These are phyloP conservation scores for Typha latifolia DNA, from an alignment of 176 grass and related monocot species.

Conservation along the genomic window DNA sequence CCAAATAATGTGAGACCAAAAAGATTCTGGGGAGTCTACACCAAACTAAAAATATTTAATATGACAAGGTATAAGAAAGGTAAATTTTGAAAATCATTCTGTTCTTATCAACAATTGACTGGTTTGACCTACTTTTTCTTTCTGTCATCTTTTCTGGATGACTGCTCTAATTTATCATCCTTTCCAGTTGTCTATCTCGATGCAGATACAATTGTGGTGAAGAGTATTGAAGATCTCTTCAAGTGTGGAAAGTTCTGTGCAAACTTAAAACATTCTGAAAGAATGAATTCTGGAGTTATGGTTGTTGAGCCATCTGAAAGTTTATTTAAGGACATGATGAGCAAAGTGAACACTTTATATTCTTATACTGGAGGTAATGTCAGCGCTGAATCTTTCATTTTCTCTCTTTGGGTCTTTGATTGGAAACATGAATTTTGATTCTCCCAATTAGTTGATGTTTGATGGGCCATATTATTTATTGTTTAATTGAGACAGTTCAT, in stretches of 20 bases:
- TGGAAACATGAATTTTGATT: not conserved
- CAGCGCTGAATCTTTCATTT: not conserved
- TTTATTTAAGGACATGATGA: slow-evolving; percentile 81
- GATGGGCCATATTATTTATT: not conserved
- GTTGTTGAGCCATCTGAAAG: slow-evolving; percentile 90
- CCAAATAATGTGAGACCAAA: slow-evolving; percentile 76
- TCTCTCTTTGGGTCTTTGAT: slow-evolving; percentile 1
- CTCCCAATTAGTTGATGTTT: not conserved
- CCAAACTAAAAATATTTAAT: slow-evolving; percentile 92
- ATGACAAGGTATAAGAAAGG: slow-evolving; percentile 82
- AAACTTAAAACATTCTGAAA: slow-evolving; percentile 97
- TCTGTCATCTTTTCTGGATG: not conserved
- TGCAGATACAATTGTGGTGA: slow-evolving; percentile 92
- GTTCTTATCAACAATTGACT: not conserved
- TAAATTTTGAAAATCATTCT: slow-evolving; percentile 1
- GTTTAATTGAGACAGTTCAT: not conserved
- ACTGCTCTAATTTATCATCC: not conserved
- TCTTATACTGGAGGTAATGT: slow-evolving; percentile 86
- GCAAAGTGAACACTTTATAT: slow-evolving; percentile 57
- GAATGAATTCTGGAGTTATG: slow-evolving; percentile 95
- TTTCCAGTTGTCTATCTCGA: slow-evolving; percentile 77
- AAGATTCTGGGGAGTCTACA: slow-evolving; percentile 95
- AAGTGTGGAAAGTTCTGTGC: slow-evolving; percentile 88
- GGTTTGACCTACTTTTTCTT: not conserved
- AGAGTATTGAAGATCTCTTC: slow-evolving; percentile 87